Evolutionary conservation across 805 yeast genomes (phyloP).

Genomic region (Teunomyces cretensis): DNA sequence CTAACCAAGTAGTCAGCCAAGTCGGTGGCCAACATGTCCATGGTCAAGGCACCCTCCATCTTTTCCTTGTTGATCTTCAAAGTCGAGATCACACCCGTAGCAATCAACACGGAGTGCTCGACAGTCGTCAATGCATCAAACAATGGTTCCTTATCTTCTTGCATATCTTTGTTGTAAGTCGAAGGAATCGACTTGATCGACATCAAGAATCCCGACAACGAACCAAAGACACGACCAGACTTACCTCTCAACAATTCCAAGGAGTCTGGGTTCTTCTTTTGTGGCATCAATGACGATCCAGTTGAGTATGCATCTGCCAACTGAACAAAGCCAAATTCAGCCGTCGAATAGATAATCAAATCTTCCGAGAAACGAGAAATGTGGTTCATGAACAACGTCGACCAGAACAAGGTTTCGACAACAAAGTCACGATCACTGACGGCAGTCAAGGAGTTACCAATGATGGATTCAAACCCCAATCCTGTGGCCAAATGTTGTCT

Average conservation of each 20-base stretch:
- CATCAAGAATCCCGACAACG: constrained; percentile 94
- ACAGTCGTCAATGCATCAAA: constrained; percentile 89
- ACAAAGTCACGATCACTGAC: constrained; percentile 98
- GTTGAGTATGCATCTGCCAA: constrained; percentile 98
- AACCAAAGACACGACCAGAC: constrained; percentile 95
- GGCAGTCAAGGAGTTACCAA: constrained; percentile 95
- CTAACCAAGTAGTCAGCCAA: constrained; percentile 96
- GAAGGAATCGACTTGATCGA: constrained; percentile 96
- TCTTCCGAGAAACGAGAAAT: constrained; percentile 94
- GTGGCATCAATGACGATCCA: constrained; percentile 98
- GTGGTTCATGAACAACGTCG: constrained; percentile 91
- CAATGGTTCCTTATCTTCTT: constrained; percentile 98
- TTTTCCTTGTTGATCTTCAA: constrained; percentile 65
- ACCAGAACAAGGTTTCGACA: constrained; percentile 94
- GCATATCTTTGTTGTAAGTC: constrained; percentile 96
- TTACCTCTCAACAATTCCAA: constrained; percentile 94
- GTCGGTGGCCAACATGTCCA: constrained; percentile 99
- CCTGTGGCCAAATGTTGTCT: constrained; percentile 82
- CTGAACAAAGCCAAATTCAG: constrained; percentile 92
- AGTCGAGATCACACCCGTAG: constrained; percentile 95
- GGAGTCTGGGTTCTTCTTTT: constrained; percentile 97
- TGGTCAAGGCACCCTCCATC: constrained; percentile 87
- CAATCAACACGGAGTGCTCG: constrained; percentile 89
- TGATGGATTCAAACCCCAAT: constrained; percentile 78
- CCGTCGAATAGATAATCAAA: constrained; percentile 91